Percentiles rank a stretch among this genome's conserved stretches.
These are phyloP conservation scores for Coemansia sp. DNA, from an alignment of 371 early-diverging fungal genomes.

Conservation along the genomic window DNA sequence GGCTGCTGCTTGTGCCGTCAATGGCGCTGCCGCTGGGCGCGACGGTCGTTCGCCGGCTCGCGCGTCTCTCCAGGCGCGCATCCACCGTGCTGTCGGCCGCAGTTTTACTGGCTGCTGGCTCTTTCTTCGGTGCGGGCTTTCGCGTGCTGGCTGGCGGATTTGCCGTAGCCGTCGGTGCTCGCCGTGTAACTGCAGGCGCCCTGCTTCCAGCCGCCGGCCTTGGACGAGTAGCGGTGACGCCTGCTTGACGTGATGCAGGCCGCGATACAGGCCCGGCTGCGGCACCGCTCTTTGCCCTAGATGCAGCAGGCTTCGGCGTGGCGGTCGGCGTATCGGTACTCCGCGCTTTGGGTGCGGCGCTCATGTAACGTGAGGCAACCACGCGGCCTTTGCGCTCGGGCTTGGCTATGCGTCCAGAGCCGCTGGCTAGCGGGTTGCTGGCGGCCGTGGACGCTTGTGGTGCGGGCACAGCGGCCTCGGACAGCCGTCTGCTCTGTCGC, in stretches of 20 bases:
- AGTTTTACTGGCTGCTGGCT: not conserved
- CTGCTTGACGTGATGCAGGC: not conserved
- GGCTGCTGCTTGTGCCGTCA: not conserved
- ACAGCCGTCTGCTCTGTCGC: conserved; percentile 35
- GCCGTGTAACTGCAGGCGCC: not conserved
- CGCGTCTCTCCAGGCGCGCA: not conserved
- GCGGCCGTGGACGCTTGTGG: not conserved
- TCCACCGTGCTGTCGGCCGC: not conserved
- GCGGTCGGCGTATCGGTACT: not conserved
- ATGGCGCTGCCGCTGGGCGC: conserved; percentile 1
- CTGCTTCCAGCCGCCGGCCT: not conserved
- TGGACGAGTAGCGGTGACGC: not conserved
- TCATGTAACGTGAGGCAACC: conserved; percentile 44
- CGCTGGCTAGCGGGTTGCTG: conserved; percentile 4
- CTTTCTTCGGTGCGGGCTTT: not conserved
- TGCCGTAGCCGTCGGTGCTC: not conserved
- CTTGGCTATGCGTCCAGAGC: conserved; percentile 29
- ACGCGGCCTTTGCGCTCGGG: conserved; percentile 27
- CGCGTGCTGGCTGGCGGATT: not conserved
- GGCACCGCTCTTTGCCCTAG: not conserved
- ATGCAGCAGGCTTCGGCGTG: not conserved
- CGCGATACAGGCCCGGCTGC: not conserved
- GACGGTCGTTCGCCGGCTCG: conserved; percentile 5
- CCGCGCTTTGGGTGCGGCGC: not conserved
- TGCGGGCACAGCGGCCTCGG: not conserved